Evolutionary conservation across 352 stramenopile genomes (phyloP), one percentile per base, ranked within the genome.

Genomic region (Phytophthora tentaculata): DNA sequence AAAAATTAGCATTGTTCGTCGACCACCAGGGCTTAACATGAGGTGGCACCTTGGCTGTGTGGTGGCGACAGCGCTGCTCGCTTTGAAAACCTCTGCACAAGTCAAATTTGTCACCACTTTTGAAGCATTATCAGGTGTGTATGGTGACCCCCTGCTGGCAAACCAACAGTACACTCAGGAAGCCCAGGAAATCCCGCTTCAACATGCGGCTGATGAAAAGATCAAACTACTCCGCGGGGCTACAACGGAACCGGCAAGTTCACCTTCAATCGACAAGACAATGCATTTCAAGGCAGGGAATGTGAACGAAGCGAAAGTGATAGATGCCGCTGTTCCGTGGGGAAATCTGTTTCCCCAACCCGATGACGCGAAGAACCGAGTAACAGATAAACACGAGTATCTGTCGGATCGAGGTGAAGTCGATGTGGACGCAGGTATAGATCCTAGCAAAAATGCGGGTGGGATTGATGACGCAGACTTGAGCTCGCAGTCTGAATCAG

Each of bases 31-130:
- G 44, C 3, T 71, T 17, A 19, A 6, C 16, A 73, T 73, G 65
- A 69, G 61, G 47, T 26, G 28, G 19, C 61, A 61, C 52, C 20
- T 73, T 56, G 32, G 16, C 24, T 64, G 45, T 47, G 45, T 59
- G 23, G 37, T 56, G 22, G 49, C 23, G 14, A n/a, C n/a, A 19
- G 29, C 23, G 13, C 32, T 63, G 45, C 17, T 69, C 3, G 8
- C 52, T 17, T 32, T 23, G 22, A 39, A 49, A 58, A 8, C 43
- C 14, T 26, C 56, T 5, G 44, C 51, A 19, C 16, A 28, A 29
- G 48, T 17, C 17, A 61, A 56, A 23, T 19, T 28, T 43, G 55
- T 58, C 55, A 26, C 22, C 19, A 17, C 35, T 24, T 44, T 29
- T 44, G 37, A 44, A 22, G n/a, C 8, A 2, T 12, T 54, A 39